Conservation (phyloP, 2,329 filamentous ascomycete species). For the Calonectria montana region DNA sequence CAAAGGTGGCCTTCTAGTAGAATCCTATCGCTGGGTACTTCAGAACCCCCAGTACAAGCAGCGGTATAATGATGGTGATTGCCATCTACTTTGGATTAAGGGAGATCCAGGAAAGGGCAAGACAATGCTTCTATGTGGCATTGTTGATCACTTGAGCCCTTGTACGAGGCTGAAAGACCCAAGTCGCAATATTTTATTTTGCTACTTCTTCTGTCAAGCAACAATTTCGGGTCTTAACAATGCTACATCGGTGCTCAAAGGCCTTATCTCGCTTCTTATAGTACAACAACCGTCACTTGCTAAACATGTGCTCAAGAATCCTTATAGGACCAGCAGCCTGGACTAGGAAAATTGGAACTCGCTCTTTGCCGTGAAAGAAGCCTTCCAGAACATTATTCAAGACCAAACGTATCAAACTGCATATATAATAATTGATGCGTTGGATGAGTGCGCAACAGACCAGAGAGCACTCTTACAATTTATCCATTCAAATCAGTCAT, state of each 20-base stretch:
- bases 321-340: slow-evolving; percentile 43
- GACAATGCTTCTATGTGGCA: slow-evolving; percentile 55
- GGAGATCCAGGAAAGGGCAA: slow-evolving; percentile 56
- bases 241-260: slow-evolving; percentile 54
- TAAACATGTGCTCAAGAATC: slow-evolving; percentile 44
- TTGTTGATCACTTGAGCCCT: slow-evolving; percentile 48
- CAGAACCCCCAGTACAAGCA: slow-evolving; percentile 34
- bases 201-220: slow-evolving; percentile 58
- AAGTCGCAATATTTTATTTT: slow-evolving; percentile 34
- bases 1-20: slow-evolving; percentile 48
- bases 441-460: slow-evolving; percentile 57
- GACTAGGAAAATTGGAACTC: slow-evolving; percentile 54
- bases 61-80: slow-evolving; percentile 18
- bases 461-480: slow-evolving; percentile 49
- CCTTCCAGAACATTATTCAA: slow-evolving; percentile 54
- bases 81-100: slow-evolving; percentile 51
- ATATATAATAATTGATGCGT: slow-evolving; percentile 58
- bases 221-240: slow-evolving; percentile 51
- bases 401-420: slow-evolving; percentile 44
- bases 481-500: slow-evolving; percentile 41
- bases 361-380: slow-evolving; percentile 44
- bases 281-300: slow-evolving; percentile 49
- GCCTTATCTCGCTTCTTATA: slow-evolving; percentile 55
- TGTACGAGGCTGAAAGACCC: neutral
- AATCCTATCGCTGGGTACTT: slow-evolving; percentile 52